A percentile compares a stretch with the other conserved stretches of the same genome.
Conservation (phyloP, 192 early-diverging fungal species). For the Allomyces arbusculus region DNA sequence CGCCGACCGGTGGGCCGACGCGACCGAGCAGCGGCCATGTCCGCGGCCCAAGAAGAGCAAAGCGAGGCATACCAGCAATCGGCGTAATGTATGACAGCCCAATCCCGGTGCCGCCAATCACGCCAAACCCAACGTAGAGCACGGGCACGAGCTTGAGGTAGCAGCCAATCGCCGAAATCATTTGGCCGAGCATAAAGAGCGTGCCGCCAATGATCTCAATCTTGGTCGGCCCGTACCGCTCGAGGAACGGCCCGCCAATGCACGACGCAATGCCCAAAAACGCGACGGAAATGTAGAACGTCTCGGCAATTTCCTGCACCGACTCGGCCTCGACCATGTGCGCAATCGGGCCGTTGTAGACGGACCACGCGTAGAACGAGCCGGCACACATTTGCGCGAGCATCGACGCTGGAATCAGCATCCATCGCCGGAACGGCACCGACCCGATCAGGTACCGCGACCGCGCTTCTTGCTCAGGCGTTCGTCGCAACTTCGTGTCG, state of each 20-base stretch:
- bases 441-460: constrained; percentile 10
- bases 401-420: constrained; percentile 31
- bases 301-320: constrained; percentile 25
- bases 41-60: not conserved
- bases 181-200: constrained; percentile 28
- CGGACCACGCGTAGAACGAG: constrained; percentile 43
- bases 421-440: constrained; percentile 30
- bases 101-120: constrained; percentile 36
- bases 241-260: constrained; percentile 35
- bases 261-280: constrained; percentile 33
- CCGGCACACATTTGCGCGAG: constrained; percentile 41
- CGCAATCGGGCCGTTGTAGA: constrained; percentile 39
- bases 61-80: constrained; percentile 8
- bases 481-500: no score
- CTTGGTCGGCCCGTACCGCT: constrained; percentile 29
- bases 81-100: constrained; percentile 45
- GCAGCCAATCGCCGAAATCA: constrained; percentile 31
- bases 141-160: constrained; percentile 29
- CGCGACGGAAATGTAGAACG: constrained; percentile 38
- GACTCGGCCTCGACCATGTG: constrained; percentile 12
- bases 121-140: constrained; percentile 41
- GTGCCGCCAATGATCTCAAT: constrained; percentile 21
- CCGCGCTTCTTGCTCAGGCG: no score
- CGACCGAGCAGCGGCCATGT: no score
- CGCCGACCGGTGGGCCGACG: no score